Percentiles rank a stretch among this genome's conserved stretches.
Evolutionary conservation across 768 basidiomycete genomes (phyloP).

Genomic region (Dioszegia aurantiaca): DNA sequence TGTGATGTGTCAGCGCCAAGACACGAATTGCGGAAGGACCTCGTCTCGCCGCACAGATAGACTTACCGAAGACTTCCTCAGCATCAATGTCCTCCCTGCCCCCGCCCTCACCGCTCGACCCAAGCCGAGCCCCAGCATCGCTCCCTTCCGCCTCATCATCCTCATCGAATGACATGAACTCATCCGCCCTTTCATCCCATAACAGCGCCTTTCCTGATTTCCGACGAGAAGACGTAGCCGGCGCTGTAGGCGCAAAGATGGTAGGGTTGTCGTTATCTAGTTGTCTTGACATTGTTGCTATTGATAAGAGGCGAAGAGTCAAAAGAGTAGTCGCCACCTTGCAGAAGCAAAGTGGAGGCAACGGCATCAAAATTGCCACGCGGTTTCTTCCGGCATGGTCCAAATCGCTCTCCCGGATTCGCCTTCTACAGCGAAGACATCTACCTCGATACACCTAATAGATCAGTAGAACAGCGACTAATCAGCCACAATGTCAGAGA

Average conservation of each 20-base stretch:
- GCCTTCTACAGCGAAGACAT: not conserved
- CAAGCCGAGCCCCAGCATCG: not conserved
- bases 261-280: conserved; percentile 82
- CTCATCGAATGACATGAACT: conserved; percentile 45
- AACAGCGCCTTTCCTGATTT: conserved; percentile 53
- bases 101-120: conserved; percentile 53
- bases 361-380: not conserved
- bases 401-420: not conserved
- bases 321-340: not conserved
- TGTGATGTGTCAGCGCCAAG: conserved; percentile 46
- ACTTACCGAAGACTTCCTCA: conserved; percentile 83
- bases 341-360: not conserved
- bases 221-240: conserved; percentile 45
- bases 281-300: conserved; percentile 35
- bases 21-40: not conserved
- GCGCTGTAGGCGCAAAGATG: conserved; percentile 58
- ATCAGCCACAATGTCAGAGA: conserved; percentile 10
- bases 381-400: conserved; percentile 4
- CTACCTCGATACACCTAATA: not conserved
- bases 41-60: not conserved
- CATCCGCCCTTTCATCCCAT: conserved; percentile 54
- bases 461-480: not conserved
- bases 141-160: conserved; percentile 35
- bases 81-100: conserved; percentile 67
- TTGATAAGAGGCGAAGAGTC: not conserved